Conservation (phyloP, 2,329 filamentous ascomycete genomes). For the Colletotrichum sp. region DNA sequence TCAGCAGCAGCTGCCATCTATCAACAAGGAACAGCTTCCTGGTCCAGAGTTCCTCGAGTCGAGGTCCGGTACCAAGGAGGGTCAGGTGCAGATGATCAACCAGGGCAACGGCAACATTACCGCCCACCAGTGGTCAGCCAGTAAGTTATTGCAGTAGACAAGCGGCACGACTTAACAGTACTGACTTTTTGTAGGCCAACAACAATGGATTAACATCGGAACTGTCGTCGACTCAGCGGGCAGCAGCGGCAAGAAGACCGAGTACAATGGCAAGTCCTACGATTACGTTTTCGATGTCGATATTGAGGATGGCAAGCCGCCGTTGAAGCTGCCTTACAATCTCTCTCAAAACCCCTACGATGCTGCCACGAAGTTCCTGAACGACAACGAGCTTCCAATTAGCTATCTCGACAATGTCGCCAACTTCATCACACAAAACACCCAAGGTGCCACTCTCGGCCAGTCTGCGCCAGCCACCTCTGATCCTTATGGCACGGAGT, state of each 20-base stretch:
- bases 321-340: conserved; percentile 94
- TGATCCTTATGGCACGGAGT: conserved; percentile 81
- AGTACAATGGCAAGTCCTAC: conserved; percentile 85
- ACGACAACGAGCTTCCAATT: conserved; percentile 86
- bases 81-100: conserved; percentile 90
- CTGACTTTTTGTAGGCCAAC: conserved; percentile 48
- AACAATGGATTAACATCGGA: conserved; percentile 87
- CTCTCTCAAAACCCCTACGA: conserved; percentile 92
- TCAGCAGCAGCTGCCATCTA: conserved; percentile 78
- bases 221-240: conserved; percentile 90
- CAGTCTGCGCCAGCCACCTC: conserved; percentile 55
- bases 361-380: conserved; percentile 87
- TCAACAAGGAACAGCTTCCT: conserved; percentile 92
- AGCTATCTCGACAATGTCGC: conserved; percentile 90
- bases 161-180: not conserved
- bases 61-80: conserved; percentile 91
- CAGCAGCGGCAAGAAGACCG: conserved; percentile 78
- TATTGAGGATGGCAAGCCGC: conserved; percentile 91
- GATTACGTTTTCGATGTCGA: conserved; percentile 98
- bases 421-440: conserved; percentile 90
- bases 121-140: conserved; percentile 84
- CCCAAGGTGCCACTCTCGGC: conserved; percentile 84
- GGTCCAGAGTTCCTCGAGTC: conserved; percentile 84
- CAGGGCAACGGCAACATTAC: conserved; percentile 82
- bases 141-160: conserved; percentile 26